Evolutionary conservation across 2,329 filamentous ascomycete genomes (phyloP), one percentile per base, ranked within the genome.

Genomic region (Elsinoe arachidis): DNA sequence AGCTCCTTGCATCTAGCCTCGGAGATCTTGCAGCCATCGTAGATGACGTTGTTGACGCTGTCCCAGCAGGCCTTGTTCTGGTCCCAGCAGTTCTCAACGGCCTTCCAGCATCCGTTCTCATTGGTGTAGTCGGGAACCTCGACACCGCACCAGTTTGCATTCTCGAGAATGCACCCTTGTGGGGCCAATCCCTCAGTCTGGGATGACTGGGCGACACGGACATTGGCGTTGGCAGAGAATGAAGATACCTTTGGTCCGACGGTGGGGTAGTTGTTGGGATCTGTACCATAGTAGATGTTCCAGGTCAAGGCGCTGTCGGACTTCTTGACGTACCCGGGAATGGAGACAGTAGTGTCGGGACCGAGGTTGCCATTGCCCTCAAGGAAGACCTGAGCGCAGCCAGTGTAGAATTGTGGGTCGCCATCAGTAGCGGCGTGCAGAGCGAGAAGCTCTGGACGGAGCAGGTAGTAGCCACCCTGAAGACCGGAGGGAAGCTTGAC

Each of bases 361-460:
- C 75, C 68, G 0, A 81, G 71, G 52, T 74, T 69, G 5, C 74
- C 78, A 1, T 70, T 67, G 47, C 77, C 77, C 30, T 81, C 65
- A 49, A 90, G 69, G 66, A 81, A 86, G 61, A 90, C 75, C 70
- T 90, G 87, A 1, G 84, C 85, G 68, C 87, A 90, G 54, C 84
- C 83, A 54, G 80, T 74, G 68, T 87, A 90, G 72, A 87, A 87
- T 69, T 90, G 86, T n/a, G 87, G 82, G 58, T 85, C 78, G 7
- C 72, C 73, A 30, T 76, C 71, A 59, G 77, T 70, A 7, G 82
- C 84, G 51, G 81, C 73, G 64, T 90, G 86, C 37, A 90, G 77
- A 1, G 86, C 82, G 23, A 90, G 73, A 9, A 88, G 70, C 72
- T 90, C 87, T 0, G 84, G 80, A 10, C 87, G 80, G 37, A 85